Evolutionary conservation across 768 basidiomycete species (phyloP), one percentile per base, ranked within the genome.

Genomic region (Suillus discolor): DNA sequence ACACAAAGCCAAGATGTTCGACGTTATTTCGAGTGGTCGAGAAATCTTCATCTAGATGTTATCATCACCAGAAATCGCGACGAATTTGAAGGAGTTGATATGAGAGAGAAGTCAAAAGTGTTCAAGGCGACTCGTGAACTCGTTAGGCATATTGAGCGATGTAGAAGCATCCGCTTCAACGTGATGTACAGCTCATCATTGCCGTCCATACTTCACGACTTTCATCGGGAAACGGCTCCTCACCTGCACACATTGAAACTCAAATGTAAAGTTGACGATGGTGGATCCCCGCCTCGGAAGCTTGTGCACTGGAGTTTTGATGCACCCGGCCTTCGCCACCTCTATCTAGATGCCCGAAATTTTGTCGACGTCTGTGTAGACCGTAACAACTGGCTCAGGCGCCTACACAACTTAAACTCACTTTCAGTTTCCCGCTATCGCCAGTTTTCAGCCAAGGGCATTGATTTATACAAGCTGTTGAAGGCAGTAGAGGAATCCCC

Each of bases 131-230:
- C 47, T 34, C 25, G 18, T 16, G 49, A 57, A 28, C 25, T 63
- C 53, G 15, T 28, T 6, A 51, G 11, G 49, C 53, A 63, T 38
- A 66, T 66, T 54, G n/a, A 15, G n/a, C 61, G 65, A 18, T 66
- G 65, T 38, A 54, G 25, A 34, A 63, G 62, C 49, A 39, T 66
- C 25, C n/a, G 28, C 25, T 49, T 55, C 42, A 15, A 51, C 25
- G 65, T 66, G 41, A 38, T 36, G 38, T 54, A 51, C 11, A 54
- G 62, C 51, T 66, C 65, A 20, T 66, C 65, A 49, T 38, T 66
- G 9, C 65, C 65, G 1, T 62, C 59, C 45, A 41, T 62, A 13
- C 42, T 42, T 16, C n/a, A 34, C 45, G 44, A 62, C 34, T 65
- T 65, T 23, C 36, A 47, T 44, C 25, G 18, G 15, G 15, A 38